phyloP scores from a whole-genome alignment of 1,284 basidiomycete species.

The Apiotrichum domesticum region DNA sequence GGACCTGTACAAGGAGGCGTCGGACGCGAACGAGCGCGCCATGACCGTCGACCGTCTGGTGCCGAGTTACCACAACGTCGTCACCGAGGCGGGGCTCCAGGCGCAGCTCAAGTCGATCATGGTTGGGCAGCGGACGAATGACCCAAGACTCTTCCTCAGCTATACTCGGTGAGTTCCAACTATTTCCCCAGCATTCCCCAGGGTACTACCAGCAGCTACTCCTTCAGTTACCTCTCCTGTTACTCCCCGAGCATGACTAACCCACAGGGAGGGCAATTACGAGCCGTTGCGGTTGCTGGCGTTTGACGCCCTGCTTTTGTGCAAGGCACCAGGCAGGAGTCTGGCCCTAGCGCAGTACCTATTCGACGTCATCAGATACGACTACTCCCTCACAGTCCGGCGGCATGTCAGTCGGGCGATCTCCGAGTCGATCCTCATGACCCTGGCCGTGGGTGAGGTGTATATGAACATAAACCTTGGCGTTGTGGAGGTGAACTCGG shows the following conservation, averaged over 20 bases:
- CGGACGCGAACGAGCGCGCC: constrained; percentile 80
- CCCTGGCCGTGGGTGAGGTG: constrained; percentile 86
- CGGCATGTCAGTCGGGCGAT: constrained; percentile 79
- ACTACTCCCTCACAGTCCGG: constrained; percentile 74
- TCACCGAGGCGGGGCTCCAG: constrained; percentile 83
- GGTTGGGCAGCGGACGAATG: constrained; percentile 72
- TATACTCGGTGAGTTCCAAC: constrained; percentile 68
- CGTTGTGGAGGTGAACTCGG: constrained; percentile 27
- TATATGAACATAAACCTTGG: constrained; percentile 41
- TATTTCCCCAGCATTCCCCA: too few species aligned
- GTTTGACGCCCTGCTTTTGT: constrained; percentile 87
- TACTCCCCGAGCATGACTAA: not conserved
- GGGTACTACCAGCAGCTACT: not conserved
- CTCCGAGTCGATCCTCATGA: constrained; percentile 78
- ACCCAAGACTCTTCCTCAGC: constrained; percentile 74
- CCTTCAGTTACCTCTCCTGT: too few species aligned
- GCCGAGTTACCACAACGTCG: constrained; percentile 88
- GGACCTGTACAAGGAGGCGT: constrained; percentile 61
- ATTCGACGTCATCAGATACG: constrained; percentile 79
- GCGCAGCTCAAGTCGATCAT: constrained; percentile 75
- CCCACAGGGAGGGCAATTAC: constrained; percentile 78
- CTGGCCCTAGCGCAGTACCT: constrained; percentile 70
- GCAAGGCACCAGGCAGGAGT: constrained; percentile 57
- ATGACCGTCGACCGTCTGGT: constrained; percentile 92
- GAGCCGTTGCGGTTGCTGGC: constrained; percentile 84